phyloP scores from a whole-genome alignment of 129 eudicot genomes.

The Tanacetum coccineum region DNA sequence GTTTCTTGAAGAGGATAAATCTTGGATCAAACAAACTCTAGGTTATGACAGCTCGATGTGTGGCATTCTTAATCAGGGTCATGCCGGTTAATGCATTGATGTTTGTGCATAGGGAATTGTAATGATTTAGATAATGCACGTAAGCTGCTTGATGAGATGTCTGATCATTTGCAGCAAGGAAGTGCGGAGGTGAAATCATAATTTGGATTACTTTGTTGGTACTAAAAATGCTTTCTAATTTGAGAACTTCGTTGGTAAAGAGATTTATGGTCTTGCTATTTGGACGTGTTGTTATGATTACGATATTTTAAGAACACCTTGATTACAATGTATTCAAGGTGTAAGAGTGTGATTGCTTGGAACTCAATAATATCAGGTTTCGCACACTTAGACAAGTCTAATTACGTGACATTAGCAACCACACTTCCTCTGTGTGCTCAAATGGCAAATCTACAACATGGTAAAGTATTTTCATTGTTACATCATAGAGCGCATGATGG shows the following conservation, averaged over 20 bases:
- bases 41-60: no score
- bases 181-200: conserved; percentile 40
- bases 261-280: no score
- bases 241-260: no score
- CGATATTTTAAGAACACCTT: conserved; percentile 50
- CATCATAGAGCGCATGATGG: conserved; percentile 36
- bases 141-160: conserved; percentile 24
- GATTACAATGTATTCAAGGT: conserved; percentile 59
- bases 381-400: conserved; percentile 48
- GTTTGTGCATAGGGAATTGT: no score
- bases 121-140: no score
- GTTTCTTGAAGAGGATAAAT: no score
- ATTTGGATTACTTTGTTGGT: conserved; percentile 61
- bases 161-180: conserved; percentile 38
- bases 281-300: conserved; percentile 28
- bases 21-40: no score
- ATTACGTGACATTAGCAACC: conserved; percentile 61
- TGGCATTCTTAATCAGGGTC: no score
- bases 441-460: conserved; percentile 61
- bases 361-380: conserved; percentile 68
- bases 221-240: no score
- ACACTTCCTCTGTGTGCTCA: conserved; percentile 70
- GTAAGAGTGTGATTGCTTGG: conserved; percentile 55
- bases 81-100: no score
- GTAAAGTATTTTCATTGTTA: conserved; percentile 61